These are phyloP conservation scores for Stachybotrys chlorohalonatus DNA, from an alignment of 2,329 filamentous ascomycete genomes.

Conservation along the genomic window DNA sequence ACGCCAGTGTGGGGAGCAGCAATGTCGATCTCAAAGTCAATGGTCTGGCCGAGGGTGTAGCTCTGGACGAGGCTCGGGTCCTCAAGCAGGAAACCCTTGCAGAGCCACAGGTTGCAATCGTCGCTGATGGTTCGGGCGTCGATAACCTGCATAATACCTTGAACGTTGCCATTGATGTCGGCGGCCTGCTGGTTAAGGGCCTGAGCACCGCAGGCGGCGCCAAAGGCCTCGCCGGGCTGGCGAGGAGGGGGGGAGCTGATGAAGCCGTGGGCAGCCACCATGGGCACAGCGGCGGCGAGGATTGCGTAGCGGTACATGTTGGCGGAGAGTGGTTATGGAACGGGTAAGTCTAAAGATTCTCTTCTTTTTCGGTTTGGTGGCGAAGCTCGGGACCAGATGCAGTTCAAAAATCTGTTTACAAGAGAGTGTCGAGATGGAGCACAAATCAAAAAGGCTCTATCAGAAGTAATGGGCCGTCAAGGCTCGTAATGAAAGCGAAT, in stretches of 20 bases:
- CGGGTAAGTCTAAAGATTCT: neutral
- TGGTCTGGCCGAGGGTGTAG: constrained; percentile 30
- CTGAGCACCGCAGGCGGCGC: constrained; percentile 31
- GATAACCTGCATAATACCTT: constrained; percentile 23
- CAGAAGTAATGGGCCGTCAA: constrained; percentile 16
- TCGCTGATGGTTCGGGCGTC: constrained; percentile 11
- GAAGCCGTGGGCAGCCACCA: constrained; percentile 33
- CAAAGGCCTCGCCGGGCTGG: constrained; percentile 31
- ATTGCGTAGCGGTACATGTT: constrained; percentile 14
- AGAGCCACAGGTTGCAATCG: constrained; percentile 33
- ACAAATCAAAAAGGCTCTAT: constrained; percentile 7
- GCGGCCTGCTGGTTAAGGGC: constrained; percentile 22
- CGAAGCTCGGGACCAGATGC: constrained; percentile 18
- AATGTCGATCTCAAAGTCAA: constrained; percentile 30
- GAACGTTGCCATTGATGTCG: constrained; percentile 28
- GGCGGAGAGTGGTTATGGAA: neutral
- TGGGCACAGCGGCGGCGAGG: constrained; percentile 14
- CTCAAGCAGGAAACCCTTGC: constrained; percentile 35
- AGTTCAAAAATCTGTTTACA: constrained; percentile 3
- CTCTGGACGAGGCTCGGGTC: constrained; percentile 31
- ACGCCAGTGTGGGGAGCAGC: constrained; percentile 36
- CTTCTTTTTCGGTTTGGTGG: constrained; percentile 1
- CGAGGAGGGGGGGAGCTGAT: constrained; percentile 32
- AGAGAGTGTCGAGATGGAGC: constrained; percentile 8
- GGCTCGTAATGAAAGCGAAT: constrained; percentile 18